Evolutionary conservation across 495 filamentous ascomycete species (phyloP).

Genomic region (Choiromyces venosus): DNA sequence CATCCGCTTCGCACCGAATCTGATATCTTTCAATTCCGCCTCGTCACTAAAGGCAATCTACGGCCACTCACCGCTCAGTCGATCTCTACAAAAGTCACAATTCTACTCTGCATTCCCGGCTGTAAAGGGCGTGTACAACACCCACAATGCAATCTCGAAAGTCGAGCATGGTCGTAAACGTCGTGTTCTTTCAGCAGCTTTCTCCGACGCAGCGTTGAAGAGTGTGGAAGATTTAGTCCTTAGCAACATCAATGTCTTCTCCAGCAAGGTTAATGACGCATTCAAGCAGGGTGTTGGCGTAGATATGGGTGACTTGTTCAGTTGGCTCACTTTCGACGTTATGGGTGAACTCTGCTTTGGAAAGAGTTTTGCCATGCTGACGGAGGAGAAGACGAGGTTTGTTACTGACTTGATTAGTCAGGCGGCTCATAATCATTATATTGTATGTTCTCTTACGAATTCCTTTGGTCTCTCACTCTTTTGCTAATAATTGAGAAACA

Average conservation of each 20-base stretch:
- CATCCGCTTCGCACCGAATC: conserved; percentile 49
- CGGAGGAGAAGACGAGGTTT: conserved; percentile 44
- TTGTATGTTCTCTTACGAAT: conserved; percentile 43
- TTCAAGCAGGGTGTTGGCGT: conserved; percentile 33
- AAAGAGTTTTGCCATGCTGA: conserved; percentile 42
- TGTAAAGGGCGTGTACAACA: conserved; percentile 55
- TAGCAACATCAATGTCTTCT: conserved; percentile 47
- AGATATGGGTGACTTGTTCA: conserved; percentile 52
- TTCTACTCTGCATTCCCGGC: conserved; percentile 55
- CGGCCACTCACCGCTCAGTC: conserved; percentile 47
- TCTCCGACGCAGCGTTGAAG: conserved; percentile 51
- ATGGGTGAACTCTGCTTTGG: conserved; percentile 45
- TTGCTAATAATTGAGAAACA: conserved; percentile 22
- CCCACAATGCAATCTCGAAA: conserved; percentile 55
- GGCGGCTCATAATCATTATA: conserved; percentile 52
- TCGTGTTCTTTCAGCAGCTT: conserved; percentile 53
- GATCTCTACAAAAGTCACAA: conserved; percentile 48
- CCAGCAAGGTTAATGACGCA: conserved; percentile 38
- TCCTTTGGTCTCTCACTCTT: neutral
- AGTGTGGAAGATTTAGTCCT: conserved; percentile 53
- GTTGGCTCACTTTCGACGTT: conserved; percentile 53
- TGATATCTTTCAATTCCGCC: conserved; percentile 49
- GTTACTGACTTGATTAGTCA: conserved; percentile 51
- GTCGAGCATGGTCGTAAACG: conserved; percentile 51
- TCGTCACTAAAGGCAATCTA: conserved; percentile 54